Base-by-base conservation (phyloP, 2,329 filamentous ascomycete species). In the Neopestalotiopsis sp. region DNA sequence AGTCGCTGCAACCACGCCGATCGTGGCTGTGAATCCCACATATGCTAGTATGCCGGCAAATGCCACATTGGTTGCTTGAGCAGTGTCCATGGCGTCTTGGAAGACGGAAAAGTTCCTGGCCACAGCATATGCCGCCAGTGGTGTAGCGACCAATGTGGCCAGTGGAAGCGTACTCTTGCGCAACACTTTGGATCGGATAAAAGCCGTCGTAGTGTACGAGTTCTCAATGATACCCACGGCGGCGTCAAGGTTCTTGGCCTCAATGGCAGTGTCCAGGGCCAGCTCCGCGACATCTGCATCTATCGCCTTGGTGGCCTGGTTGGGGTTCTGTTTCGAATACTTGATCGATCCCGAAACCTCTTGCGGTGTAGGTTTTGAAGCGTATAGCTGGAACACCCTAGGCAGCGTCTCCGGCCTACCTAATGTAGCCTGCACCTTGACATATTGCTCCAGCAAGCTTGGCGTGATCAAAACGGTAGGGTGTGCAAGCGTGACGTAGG, bases 21-120 rank as follows among this genome's bases (percentile, higher is more conserved):
- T 88, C 10, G 91, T 94, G 4, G 89, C 91, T 4, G 94, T 94
- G 71, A 94, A 93, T 24, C 90, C 88, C 57, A 97, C 86, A 79
- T 98, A 99, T 6, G 94, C 92, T 70, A 95, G 83, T 64, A 96
- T 92, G 13, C 93, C 95, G 0, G 88, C 89, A 77, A 97, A 94
- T 4, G 92, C 91, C 70, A 97, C 89, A 12, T 89, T 89, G 2
- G 94, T 97, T 10, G 94, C 94, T 42, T 88, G 89, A 34, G 83
- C 84, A 0, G 90, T 84, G 72, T 97, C 93, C 88, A 97, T 94
- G n/a, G 91, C 91, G 67, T 88, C 86, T 78, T 95, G 93, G 71
- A 90, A 84, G 12, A 83, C 80, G 1, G 91, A 87, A 34, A 93
- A 84, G 77, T 91, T 91, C 1, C 88, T 86, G 0, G 94, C 92